phyloP scores from a whole-genome alignment of 192 early-diverging fungal species.

The Diversispora epigaea region DNA sequence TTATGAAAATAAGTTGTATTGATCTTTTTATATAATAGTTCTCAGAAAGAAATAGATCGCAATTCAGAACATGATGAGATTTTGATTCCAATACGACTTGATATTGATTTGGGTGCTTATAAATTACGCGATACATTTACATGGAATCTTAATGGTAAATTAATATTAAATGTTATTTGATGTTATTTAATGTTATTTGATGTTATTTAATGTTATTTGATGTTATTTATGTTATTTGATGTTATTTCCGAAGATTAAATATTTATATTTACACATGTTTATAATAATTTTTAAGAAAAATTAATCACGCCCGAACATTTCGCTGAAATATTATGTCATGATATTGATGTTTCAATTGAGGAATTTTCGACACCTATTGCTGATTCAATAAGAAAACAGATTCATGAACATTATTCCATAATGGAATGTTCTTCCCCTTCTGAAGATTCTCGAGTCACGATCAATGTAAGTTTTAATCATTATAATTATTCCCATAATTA shows the following conservation, averaged over 20 bases:
- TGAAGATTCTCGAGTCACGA: constrained; percentile 46
- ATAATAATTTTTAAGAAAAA: constrained; percentile 50
- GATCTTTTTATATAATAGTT: constrained; percentile 27
- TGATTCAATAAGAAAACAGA: constrained; percentile 58
- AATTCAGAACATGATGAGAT: constrained; percentile 69
- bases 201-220: too few relatives aligned
- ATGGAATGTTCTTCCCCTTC: constrained; percentile 47
- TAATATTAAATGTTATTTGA: too few relatives aligned
- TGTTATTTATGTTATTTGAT: too few relatives aligned
- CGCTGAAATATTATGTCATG: constrained; percentile 79
- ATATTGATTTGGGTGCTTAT: constrained; percentile 83
- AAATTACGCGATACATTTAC: constrained; percentile 86
- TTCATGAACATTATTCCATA: constrained; percentile 57
- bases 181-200: too few relatives aligned
- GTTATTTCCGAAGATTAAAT: too few relatives aligned
- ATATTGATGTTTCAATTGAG: constrained; percentile 61
- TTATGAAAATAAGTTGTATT: not conserved
- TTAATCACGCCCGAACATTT: constrained; percentile 80
- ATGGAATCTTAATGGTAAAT: constrained; percentile 86
- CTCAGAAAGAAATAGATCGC: constrained; percentile 46
- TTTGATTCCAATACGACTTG: constrained; percentile 87
- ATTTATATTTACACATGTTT: too few relatives aligned
- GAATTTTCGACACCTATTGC: constrained; percentile 55
- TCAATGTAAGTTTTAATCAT: constrained; percentile 48
- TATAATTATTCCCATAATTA: not conserved